Base-by-base conservation (phyloP, 441 rosid genomes). In the Kokia cookei region DNA sequence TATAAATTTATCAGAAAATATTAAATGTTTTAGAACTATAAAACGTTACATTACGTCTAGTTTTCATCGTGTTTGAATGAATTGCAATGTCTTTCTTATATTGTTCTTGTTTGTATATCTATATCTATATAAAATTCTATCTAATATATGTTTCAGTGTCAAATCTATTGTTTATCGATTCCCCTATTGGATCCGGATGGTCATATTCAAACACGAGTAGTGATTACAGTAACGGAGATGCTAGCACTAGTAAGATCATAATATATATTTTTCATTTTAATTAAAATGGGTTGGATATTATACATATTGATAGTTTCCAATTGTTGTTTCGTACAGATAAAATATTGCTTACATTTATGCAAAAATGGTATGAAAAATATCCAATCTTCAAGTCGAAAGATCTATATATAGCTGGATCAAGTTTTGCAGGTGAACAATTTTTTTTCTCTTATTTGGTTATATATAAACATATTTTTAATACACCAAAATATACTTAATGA, bases 321-420 rank as follows among this genome's bases (percentile, higher is more conserved):
- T 8, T 26, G 5, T 26, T 47, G 7, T 26, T 45, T 67, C 40
- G 27, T 45, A 15, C 4, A 67, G 71, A 7, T 47, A 67, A 67
- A 67, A 10, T 8, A 7, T 27, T 67, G 71, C 4, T 67, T 0
- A 15, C 58, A 0, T 67, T 67, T 57, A 27, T 67, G 19, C 42
- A 10, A 19, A 40, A 53, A 12, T 57, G 65, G 65, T 57, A 57
- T 26, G 65, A 71, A 59, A 40, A 42, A 17, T 71, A 40, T 40
- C 74, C 74, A 13, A 2, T 2, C 45, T 71, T 71, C 74, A 71
- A 55, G 51, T 71, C 74, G 8, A 71, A 37, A 71, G 64, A 14
- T 57, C 0, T 71, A 19, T 40, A 57, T 35, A 3, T 71, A 2
- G 53, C 65, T 27, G 58, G 71, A 48, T 67, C 71, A 29, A 29